Evolutionary conservation across 257 asterid species (phyloP).

Genomic region (Solanum dulcamara): DNA sequence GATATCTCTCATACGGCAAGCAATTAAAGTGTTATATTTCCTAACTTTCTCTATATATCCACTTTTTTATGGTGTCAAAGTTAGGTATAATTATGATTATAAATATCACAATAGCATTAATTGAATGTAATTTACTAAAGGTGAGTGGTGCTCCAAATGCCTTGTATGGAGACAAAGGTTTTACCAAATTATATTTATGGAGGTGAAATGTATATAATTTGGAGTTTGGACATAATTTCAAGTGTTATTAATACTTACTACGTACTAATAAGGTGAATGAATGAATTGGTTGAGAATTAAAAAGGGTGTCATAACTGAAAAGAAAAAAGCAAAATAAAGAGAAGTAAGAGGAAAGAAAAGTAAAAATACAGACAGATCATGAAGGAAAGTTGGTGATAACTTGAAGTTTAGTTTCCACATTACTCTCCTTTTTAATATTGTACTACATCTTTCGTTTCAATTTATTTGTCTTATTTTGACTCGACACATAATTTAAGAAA

Average conservation of each 20-base stretch:
- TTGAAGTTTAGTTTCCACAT: conserved; percentile 4
- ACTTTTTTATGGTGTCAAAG: background rate
- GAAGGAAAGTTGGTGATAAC: conserved; percentile 13
- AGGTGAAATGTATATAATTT: background rate
- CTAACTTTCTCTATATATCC: background rate
- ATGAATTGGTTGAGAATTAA: background rate
- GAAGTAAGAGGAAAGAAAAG: background rate
- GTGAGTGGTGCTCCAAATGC: background rate
- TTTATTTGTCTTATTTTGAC: background rate
- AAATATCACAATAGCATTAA: background rate
- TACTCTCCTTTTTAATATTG: background rate
- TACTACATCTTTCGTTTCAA: background rate
- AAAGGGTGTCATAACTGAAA: background rate
- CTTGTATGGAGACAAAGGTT: background rate
- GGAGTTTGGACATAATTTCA: background rate
- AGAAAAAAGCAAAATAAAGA: background rate
- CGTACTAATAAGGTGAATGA: background rate
- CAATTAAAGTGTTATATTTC: background rate
- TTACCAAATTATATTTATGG: background rate
- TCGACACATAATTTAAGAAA: too few relatives aligned
- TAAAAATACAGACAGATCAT: background rate
- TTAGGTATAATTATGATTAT: background rate
- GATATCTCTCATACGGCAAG: background rate
- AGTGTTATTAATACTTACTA: background rate
- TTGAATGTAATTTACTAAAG: background rate